phyloP scores from a whole-genome alignment of 768 basidiomycete species.

The Sporobolomyces phaffii region DNA sequence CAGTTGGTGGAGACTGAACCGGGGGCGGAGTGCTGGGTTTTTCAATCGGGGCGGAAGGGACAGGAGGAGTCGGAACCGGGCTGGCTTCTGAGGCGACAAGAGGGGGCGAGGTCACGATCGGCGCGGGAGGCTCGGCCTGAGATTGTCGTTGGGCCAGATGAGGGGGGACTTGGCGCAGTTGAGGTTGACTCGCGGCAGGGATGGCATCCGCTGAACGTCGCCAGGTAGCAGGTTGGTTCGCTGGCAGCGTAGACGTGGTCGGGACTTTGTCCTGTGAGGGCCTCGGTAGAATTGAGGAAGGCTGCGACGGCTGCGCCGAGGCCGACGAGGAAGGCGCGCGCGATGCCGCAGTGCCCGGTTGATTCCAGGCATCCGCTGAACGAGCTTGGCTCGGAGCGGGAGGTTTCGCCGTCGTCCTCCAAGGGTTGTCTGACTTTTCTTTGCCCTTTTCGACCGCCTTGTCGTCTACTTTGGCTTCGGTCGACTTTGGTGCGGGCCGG shows the following conservation, averaged over 20 bases:
- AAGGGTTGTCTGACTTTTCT: not conserved
- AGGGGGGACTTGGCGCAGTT: slow-evolving; percentile 12
- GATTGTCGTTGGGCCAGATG: slow-evolving; percentile 10
- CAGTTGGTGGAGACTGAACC: not conserved
- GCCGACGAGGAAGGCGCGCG: too few relatives aligned
- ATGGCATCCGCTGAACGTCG: not conserved
- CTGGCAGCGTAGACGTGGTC: not conserved
- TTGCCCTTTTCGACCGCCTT: not conserved
- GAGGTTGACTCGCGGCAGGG: not conserved
- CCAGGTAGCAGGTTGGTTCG: slow-evolving; percentile 6
- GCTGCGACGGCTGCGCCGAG: not conserved
- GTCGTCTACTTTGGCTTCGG: not conserved
- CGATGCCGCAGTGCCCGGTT: too few relatives aligned
- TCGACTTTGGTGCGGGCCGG: too few relatives aligned
- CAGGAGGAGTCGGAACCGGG: not conserved
- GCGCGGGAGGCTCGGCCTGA: not conserved
- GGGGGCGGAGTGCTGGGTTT: not conserved
- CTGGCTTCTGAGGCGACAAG: not conserved
- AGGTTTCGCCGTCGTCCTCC: slow-evolving; percentile 12
- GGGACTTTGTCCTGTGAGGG: not conserved
- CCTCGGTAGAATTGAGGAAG: slow-evolving; percentile 19
- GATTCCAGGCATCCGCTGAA: too few relatives aligned
- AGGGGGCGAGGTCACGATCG: not conserved
- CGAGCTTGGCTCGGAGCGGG: too few relatives aligned
- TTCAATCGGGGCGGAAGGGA: not conserved